Base-by-base conservation (phyloP, 176 grass and related monocot genomes). In the Tillandsia leiboldiana region DNA sequence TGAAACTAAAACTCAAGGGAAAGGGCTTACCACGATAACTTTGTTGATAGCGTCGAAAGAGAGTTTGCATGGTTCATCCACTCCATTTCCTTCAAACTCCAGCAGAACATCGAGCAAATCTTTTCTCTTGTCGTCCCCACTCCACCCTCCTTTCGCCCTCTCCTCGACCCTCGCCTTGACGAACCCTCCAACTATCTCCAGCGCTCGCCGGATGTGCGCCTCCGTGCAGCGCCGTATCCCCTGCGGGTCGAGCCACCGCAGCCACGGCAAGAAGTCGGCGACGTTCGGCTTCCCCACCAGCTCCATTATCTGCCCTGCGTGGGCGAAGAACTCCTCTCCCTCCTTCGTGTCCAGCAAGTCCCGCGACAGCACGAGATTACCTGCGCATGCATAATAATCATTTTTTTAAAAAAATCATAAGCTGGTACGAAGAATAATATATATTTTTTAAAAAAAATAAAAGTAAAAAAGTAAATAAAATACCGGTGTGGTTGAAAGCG, bases 271-370 rank as follows among this genome's bases (percentile, higher is more conserved):
- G 64, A 67, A 67, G 64, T 67, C 64, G 64, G 64, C 1, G 26
- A 67, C 42, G 64, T 67, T 67, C 2, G 64, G 64, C 42, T 70
- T 70, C 66, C 66, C 66, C 17, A 70, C 66, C 15, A 70, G 66
- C 66, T 70, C 66, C 66, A 70, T 70, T 17, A 70, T 70, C 10
- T 26, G 66, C 8, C 66, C 66, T 12, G 28, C 66, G 49, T 70
- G 66, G 66, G 11, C 49, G 49, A 70, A 70, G 23, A 70, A n/a
- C 29, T 33, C 10, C 17, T 27, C 13, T 13, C 66, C 66, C 18
- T 70, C 66, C 49, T 70, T 48, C 10, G 28, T 33, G 26, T 10
- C 66, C 49, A 70, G 48, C 12, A 70, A 9, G 26, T 70, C 66
- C 14, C 49, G n/a, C 14, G 26, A 70, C 14, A 50, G 17, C 2